These are phyloP conservation scores for Pseudotsuga menziesii DNA, from an alignment of 75 land plant genomes.

Conservation along the genomic window DNA sequence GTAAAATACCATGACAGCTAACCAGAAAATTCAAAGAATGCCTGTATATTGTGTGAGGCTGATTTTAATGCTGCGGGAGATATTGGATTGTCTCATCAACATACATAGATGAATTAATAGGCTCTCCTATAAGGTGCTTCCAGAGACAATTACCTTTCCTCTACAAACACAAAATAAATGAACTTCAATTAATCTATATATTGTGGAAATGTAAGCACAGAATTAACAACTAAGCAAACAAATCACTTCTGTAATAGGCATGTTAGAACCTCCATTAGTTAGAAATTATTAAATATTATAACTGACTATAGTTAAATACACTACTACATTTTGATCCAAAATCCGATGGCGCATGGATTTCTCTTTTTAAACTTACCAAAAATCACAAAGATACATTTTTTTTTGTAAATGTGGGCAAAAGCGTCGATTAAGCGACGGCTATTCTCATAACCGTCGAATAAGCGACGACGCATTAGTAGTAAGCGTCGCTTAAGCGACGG, in stretches of 20 bases:
- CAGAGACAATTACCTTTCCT: slow-evolving; percentile 48
- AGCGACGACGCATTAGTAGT: too few relatives aligned
- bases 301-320: not conserved
- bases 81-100: slow-evolving; percentile 59
- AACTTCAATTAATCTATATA: not conserved
- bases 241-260: not conserved
- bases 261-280: not conserved
- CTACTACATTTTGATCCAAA: too few relatives aligned
- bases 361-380: too few relatives aligned
- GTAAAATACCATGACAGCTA: not conserved
- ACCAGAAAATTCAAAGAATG: slow-evolving; percentile 1
- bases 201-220: not conserved
- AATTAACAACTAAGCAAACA: not conserved
- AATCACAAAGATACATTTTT: too few relatives aligned
- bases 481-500: too few relatives aligned
- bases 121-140: slow-evolving; percentile 58
- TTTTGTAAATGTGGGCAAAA: too few relatives aligned
- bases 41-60: slow-evolving; percentile 13
- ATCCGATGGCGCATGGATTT: too few relatives aligned
- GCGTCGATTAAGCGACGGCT: too few relatives aligned
- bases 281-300: not conserved
- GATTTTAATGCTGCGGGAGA: slow-evolving; percentile 18
- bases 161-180: slow-evolving; percentile 22
- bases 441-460: too few relatives aligned
- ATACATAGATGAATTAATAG: slow-evolving; percentile 73